Percentiles rank a stretch among this genome's conserved stretches.
Evolutionary conservation across 2,329 filamentous ascomycete species (phyloP).

Genomic region (Pestalotiopsis sp.): DNA sequence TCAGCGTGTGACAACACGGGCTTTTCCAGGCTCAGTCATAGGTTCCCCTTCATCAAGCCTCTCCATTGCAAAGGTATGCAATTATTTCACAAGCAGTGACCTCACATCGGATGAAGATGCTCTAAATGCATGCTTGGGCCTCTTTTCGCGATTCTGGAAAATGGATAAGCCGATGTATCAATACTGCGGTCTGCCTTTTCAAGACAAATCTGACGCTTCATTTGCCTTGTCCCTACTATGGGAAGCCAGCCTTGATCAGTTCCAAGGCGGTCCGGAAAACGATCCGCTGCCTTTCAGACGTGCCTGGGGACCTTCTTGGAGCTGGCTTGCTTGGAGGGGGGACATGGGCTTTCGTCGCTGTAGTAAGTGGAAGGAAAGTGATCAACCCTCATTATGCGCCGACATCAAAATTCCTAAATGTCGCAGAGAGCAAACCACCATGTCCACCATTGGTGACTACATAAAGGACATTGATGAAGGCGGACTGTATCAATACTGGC

Average conservation of each 20-base stretch:
- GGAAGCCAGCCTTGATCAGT: neutral
- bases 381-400: neutral
- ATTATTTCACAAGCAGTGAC: neutral
- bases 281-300: neutral
- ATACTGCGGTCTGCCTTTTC: neutral
- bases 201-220: neutral
- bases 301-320: neutral
- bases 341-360: neutral
- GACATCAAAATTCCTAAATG: neutral
- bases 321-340: neutral
- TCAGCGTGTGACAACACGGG: too few species aligned
- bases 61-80: neutral
- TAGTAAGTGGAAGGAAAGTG: neutral
- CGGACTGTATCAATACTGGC: neutral
- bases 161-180: too few species aligned
- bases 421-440: neutral
- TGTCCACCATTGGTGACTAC: neutral
- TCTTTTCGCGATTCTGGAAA: neutral
- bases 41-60: neutral
- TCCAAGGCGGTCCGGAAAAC: neutral
- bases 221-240: neutral
- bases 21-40: neutral
- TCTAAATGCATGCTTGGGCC: neutral
- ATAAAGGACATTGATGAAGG: neutral
- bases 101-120: neutral